phyloP scores from a whole-genome alignment of 495 filamentous ascomycete genomes.

The Talaromyces thailandensis region DNA sequence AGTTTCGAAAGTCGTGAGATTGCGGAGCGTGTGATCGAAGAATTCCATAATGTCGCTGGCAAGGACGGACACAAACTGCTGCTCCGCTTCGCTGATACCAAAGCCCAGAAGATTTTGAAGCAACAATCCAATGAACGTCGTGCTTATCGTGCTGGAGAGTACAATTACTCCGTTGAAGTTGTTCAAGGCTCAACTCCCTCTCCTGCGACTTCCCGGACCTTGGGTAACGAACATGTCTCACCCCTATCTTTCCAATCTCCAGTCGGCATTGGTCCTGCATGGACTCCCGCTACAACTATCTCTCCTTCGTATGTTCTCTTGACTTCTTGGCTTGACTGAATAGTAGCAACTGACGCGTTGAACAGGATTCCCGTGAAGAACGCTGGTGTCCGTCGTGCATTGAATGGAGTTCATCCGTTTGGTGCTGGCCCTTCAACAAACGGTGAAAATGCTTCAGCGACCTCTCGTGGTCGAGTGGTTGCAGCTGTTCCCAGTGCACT shows the following conservation, averaged over 20 bases:
- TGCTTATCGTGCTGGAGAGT: constrained; percentile 89
- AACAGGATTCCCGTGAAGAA: constrained; percentile 30
- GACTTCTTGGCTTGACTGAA: not conserved
- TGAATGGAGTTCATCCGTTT: constrained; percentile 1
- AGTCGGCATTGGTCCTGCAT: constrained; percentile 28
- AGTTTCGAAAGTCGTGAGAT: constrained; percentile 83
- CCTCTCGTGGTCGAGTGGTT: not conserved
- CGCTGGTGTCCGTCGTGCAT: constrained; percentile 1
- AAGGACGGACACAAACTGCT: constrained; percentile 73
- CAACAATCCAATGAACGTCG: constrained; percentile 86
- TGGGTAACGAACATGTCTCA: constrained; percentile 31
- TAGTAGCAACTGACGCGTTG: constrained; percentile 14
- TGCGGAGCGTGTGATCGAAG: constrained; percentile 75
- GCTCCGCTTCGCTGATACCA: constrained; percentile 93
- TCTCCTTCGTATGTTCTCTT: constrained; percentile 34
- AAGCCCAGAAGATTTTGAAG: constrained; percentile 92
- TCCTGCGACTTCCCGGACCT: constrained; percentile 22
- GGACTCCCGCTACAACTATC: constrained; percentile 42
- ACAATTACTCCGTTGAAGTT: constrained; percentile 56
- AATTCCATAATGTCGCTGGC: constrained; percentile 62
- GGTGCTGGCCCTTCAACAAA: not conserved
- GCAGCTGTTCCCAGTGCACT: not conserved
- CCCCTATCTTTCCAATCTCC: constrained; percentile 34
- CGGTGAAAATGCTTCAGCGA: not conserved
- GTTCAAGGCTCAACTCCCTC: constrained; percentile 36